A percentile compares a stretch with the other conserved stretches of the same genome.
Conservation (phyloP, 1,139 yeast species). For the Hansenula sp. region DNA sequence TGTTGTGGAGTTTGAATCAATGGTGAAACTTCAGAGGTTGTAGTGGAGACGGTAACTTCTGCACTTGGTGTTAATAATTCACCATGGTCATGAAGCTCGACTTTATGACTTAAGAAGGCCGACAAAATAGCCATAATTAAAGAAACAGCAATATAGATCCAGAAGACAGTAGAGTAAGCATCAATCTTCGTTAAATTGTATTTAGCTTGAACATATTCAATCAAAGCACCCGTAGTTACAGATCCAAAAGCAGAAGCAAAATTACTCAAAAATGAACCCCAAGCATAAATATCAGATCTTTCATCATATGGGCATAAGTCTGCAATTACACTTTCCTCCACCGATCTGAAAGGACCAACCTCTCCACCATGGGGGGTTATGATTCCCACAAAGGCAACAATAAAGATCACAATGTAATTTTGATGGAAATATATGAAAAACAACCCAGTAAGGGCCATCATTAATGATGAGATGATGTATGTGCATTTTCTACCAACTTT, state of each 20-base stretch:
- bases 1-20: neutral
- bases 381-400: slow-evolving; percentile 65
- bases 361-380: slow-evolving; percentile 90
- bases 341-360: slow-evolving; percentile 85
- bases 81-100: slow-evolving; percentile 38
- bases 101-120: slow-evolving; percentile 47
- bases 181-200: slow-evolving; percentile 31
- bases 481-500: slow-evolving; percentile 63
- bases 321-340: slow-evolving; percentile 82
- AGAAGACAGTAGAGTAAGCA: slow-evolving; percentile 54
- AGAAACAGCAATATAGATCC: slow-evolving; percentile 54
- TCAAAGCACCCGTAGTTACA: slow-evolving; percentile 59
- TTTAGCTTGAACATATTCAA: slow-evolving; percentile 35
- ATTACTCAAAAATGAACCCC: slow-evolving; percentile 50
- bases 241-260: slow-evolving; percentile 77
- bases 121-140: slow-evolving; percentile 48
- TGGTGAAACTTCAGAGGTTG: neutral
- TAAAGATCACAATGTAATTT: slow-evolving; percentile 44
- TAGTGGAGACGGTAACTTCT: neutral
- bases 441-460: slow-evolving; percentile 69
- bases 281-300: slow-evolving; percentile 70
- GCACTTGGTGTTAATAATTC: neutral
- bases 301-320: slow-evolving; percentile 64
- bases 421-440: slow-evolving; percentile 52
- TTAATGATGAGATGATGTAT: slow-evolving; percentile 56